Base-by-base conservation (phyloP, 2,329 filamentous ascomycete species). In the Akanthomyces dipterigenus region DNA sequence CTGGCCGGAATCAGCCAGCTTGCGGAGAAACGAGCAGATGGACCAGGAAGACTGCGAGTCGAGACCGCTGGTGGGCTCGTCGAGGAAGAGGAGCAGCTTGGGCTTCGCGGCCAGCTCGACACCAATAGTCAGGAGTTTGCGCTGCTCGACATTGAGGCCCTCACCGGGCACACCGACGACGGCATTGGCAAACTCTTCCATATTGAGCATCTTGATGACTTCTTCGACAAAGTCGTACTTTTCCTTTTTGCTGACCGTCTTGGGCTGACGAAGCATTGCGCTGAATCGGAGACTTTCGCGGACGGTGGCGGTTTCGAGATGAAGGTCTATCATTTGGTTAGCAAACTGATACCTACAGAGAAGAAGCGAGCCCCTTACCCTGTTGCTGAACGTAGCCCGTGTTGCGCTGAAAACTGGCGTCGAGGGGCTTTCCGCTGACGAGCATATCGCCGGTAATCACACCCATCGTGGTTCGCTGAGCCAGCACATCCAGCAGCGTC, bases 361-460 rank as follows among this genome's bases (percentile, higher is more conserved):
- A 22, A 11, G 5, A 14, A 6, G 1, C 1, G 3, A 9, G 22
- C 4, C 22, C 28, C 71, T 60, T 61, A 77, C 77, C 85, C 70
- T 88, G 84, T 62, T 88, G 86, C 65, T 88, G 85, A 0, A 87
- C 85, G 65, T 88, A 88, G 0, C 86, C 86, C 0, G 84, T 87
- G 69, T 86, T 85, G 7, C 86, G 77, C 63, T 87, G 85, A 64
- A 88, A 88, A 53, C 79, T 82, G 6, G 74, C 73, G 64, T 84
- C 82, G 0, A 82, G 76, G 0, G 79, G 77, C 61, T 75, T 80
- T 4, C 85, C 86, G 64, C 88, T 84, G 12, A 89, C 85, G 14
- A 88, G 72, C 82, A 88, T 87, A 58, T 87, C 82, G 5, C 86
- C 86, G 0, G 83, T 86, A 11, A 88, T 80, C 2, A 88, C 82